These are phyloP conservation scores for Catunica adiposa DNA, from an alignment of 2,329 filamentous ascomycete species.

Conservation along the genomic window DNA sequence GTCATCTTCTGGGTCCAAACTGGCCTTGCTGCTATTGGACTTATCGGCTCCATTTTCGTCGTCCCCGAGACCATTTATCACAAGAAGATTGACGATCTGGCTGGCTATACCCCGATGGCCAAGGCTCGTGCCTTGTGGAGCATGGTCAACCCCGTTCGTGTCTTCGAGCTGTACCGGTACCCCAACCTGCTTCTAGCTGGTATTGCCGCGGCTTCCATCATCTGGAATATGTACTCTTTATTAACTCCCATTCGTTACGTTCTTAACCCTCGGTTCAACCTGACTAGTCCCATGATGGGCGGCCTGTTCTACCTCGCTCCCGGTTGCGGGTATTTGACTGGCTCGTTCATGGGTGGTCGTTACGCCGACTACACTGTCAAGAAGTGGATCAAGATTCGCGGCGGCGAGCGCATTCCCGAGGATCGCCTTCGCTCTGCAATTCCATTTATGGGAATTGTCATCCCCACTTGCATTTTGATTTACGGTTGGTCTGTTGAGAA, in stretches of 20 bases:
- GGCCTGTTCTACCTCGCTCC: conserved; percentile 62
- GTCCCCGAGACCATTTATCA: conserved; percentile 59
- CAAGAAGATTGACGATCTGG: conserved; percentile 44
- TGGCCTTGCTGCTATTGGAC: conserved; percentile 44
- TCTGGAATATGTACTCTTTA: conserved; percentile 56
- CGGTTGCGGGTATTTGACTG: conserved; percentile 50
- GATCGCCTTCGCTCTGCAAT: conserved; percentile 47
- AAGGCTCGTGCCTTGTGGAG: conserved; percentile 39
- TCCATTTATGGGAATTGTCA: conserved; percentile 37
- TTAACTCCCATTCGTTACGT: conserved; percentile 54
- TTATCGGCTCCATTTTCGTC: conserved; percentile 44
- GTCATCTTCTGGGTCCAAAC: conserved; percentile 66
- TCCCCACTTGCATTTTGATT: conserved; percentile 47
- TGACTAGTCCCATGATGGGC: conserved; percentile 47
- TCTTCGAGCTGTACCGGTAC: conserved; percentile 48
- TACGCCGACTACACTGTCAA: conserved; percentile 53
- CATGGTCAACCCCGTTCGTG: conserved; percentile 50
- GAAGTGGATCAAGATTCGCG: conserved; percentile 42
- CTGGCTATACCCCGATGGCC: conserved; percentile 31
- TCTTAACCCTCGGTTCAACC: conserved; percentile 55
- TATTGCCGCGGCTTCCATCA: conserved; percentile 43
- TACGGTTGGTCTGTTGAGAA: conserved; percentile 39
- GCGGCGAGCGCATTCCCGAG: conserved; percentile 46
- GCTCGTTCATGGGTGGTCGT: conserved; percentile 55
- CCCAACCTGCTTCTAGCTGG: conserved; percentile 47